Conservation (phyloP, 164 flowering plant species). For the Kingdonia uniflora region DNA sequence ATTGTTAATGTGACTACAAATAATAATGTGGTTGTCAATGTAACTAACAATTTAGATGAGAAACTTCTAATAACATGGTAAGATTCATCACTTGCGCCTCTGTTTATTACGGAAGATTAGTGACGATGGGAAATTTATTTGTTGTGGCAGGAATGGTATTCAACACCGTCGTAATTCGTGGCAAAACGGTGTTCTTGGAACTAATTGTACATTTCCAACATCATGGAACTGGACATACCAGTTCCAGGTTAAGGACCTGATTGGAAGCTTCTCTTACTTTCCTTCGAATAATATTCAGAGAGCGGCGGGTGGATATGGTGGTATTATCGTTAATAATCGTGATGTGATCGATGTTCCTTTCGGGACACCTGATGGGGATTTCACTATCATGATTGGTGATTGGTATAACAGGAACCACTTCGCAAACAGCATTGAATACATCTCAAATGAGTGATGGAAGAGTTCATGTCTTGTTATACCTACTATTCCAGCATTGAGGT, state of each 20-base stretch:
- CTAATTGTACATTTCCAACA: constrained; percentile 86
- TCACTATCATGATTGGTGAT: constrained; percentile 59
- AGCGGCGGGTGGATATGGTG: constrained; percentile 89
- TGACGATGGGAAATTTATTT: constrained; percentile 1
- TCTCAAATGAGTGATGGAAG: too few relatives aligned
- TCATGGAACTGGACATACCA: constrained; percentile 91
- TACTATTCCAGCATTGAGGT: too few relatives aligned
- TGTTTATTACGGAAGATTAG: neutral
- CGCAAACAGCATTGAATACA: too few relatives aligned
- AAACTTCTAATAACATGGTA: constrained; percentile 72
- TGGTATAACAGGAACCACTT: too few relatives aligned
- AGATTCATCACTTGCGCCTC: constrained; percentile 2
- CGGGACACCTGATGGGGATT: constrained; percentile 66
- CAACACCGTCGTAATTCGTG: constrained; percentile 73
- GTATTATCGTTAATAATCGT: too few relatives aligned
- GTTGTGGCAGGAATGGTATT: constrained; percentile 61
- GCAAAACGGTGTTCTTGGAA: constrained; percentile 96
- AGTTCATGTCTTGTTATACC: too few relatives aligned
- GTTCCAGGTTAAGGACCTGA: constrained; percentile 95
- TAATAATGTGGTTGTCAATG: constrained; percentile 66
- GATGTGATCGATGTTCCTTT: constrained; percentile 71
- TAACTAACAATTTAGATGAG: constrained; percentile 74
- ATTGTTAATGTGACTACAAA: constrained; percentile 75
- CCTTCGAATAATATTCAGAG: constrained; percentile 82
- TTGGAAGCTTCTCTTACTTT: constrained; percentile 94